Evolutionary conservation across 495 filamentous ascomycete species (phyloP).

Genomic region (Coniosporium apollinis): DNA sequence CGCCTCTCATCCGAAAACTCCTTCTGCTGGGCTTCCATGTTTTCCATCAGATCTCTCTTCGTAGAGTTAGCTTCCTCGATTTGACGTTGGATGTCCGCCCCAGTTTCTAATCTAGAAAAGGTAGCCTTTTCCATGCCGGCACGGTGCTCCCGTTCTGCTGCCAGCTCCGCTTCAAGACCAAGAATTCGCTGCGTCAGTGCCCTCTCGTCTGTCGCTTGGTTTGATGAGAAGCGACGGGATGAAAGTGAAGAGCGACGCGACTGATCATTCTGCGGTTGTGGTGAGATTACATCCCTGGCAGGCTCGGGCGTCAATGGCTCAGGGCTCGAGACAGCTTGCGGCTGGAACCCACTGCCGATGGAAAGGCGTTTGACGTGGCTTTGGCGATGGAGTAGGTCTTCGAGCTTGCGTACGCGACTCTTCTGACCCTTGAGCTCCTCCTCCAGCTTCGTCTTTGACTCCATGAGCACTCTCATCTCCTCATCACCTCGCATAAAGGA

Average conservation of each 20-base stretch:
- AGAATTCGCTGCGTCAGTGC: conserved; percentile 49
- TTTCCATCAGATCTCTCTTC: conserved; percentile 85
- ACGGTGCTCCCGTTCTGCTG: conserved; percentile 34
- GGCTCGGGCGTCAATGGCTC: conserved; percentile 29
- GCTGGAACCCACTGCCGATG: conserved; percentile 45
- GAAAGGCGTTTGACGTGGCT: conserved; percentile 53
- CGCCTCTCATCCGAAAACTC: conserved; percentile 78
- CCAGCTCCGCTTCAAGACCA: conserved; percentile 67
- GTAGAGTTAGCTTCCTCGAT: conserved; percentile 75
- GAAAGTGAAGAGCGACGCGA: conserved; percentile 48
- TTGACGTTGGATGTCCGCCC: conserved; percentile 48
- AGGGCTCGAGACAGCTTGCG: conserved; percentile 14
- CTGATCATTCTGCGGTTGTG: conserved; percentile 30
- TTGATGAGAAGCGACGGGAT: conserved; percentile 50
- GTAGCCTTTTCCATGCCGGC: conserved; percentile 43
- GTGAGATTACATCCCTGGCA: conserved; percentile 9
- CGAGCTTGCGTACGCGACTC: conserved; percentile 76
- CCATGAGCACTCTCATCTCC: conserved; percentile 50
- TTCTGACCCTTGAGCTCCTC: conserved; percentile 73
- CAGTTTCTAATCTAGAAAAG: conserved; percentile 34
- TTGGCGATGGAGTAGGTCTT: conserved; percentile 85
- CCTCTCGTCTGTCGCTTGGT: conserved; percentile 48
- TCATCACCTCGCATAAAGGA: conserved; percentile 73
- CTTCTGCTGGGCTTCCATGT: conserved; percentile 77
- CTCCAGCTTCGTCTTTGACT: conserved; percentile 65